Evolutionary conservation across 176 grass and related monocot species (phyloP).

Genomic region (Saccharum spontaneum): DNA sequence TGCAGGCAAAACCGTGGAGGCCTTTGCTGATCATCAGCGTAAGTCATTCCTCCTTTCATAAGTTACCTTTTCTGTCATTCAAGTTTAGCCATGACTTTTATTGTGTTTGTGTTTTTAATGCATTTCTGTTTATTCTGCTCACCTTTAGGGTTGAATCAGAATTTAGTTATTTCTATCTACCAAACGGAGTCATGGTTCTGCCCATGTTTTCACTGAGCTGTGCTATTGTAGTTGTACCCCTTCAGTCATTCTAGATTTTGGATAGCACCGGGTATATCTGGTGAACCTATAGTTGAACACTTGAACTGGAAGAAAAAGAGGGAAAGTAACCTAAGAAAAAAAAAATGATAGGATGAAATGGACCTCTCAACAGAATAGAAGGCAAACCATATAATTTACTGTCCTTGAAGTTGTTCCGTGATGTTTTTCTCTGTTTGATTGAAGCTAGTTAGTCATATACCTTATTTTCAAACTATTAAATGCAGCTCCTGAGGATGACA

Average conservation of each 20-base stretch:
- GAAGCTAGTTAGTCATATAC: conserved; percentile 18
- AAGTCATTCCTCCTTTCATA: conserved; percentile 14
- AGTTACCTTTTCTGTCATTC: neutral
- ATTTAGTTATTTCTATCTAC: neutral
- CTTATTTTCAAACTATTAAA: conserved; percentile 39
- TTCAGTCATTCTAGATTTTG: conserved; percentile 33
- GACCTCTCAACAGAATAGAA: conserved; percentile 19
- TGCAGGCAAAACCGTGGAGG: neutral
- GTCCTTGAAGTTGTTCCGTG: conserved; percentile 23
- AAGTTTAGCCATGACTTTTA: conserved; percentile 1
- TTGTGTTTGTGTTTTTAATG: neutral
- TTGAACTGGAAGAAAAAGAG: neutral
- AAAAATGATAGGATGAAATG: conserved; percentile 21
- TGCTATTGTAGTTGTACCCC: neutral
- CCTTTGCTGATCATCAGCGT: conserved; percentile 44
- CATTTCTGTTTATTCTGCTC: conserved; percentile 26
- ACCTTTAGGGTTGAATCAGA: neutral
- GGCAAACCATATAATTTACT: neutral
- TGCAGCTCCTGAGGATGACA: conserved; percentile 48
- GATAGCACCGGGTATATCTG: neutral
- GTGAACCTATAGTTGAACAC: conserved; percentile 26
- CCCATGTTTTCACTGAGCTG: neutral
- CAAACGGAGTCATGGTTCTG: neutral
- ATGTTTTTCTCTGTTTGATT: conserved; percentile 37
- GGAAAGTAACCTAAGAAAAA: neutral